Percentiles rank a stretch among this genome's conserved stretches.
Conservation (phyloP, 73 alveolate genomes). For the Effrenium voratum region DNA sequence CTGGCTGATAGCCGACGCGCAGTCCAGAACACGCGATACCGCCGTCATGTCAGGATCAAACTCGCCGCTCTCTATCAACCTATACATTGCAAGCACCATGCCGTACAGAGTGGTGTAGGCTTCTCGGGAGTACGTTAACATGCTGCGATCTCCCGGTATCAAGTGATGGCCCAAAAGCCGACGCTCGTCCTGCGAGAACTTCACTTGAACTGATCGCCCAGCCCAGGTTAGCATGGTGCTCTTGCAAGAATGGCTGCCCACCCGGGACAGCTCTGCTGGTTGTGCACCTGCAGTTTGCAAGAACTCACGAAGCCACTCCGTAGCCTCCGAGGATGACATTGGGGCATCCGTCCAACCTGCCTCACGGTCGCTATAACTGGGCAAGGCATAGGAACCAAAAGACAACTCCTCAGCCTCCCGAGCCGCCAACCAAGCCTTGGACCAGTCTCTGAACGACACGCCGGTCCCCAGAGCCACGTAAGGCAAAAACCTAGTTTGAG, state of each 20-base stretch:
- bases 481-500: neutral
- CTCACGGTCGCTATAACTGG: neutral
- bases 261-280: neutral
- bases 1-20: too few species aligned
- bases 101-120: neutral
- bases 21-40: neutral
- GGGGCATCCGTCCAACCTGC: neutral
- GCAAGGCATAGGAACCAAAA: neutral
- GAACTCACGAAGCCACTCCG: neutral
- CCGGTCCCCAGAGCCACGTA: neutral
- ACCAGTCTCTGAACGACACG: neutral
- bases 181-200: neutral
- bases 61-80: neutral
- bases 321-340: neutral
- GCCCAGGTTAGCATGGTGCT: neutral
- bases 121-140: neutral
- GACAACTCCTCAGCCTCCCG: neutral
- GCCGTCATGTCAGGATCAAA: neutral
- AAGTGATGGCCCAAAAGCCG: neutral
- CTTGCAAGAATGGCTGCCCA: neutral
- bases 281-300: neutral
- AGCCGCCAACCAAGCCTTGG: neutral
- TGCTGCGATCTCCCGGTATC: neutral
- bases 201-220: neutral
- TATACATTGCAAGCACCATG: neutral